Evolutionary conservation across 2,329 filamentous ascomycete species (phyloP), one percentile per base, ranked within the genome.

Genomic region (Gaeumannomyces sp.): DNA sequence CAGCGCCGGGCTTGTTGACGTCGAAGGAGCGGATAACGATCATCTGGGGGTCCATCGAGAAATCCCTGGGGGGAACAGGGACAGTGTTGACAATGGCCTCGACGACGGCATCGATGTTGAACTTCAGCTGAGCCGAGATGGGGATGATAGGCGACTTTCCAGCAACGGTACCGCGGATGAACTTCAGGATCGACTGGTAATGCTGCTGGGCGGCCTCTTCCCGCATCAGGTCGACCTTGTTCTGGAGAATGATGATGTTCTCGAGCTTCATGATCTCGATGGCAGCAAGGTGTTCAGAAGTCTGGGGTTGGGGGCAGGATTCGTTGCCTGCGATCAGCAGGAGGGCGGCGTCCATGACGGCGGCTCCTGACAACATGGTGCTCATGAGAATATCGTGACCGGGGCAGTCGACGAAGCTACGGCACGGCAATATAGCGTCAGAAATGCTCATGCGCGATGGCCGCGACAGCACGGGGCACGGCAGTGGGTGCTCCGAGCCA

Each of bases 361-460:
- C 95, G 72, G 95, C 95, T 75, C 95, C 95, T 75, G 95, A 99
- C 84, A 99, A 89, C 95, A 99, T 99, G 73, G 95, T 99, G 81
- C 94, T 98, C 95, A 99, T 99, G 78, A 99, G 93, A 93, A 99
- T 99, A 81, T 99, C 95, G 91, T 99, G 95, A 79, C 95, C 95
- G 65, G 95, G 95, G 84, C 95, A 98, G 79, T 98, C 95, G 71
- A 98, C 95, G 77, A 98, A 99, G 22, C 92, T 94, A 70, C 64
- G 45, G 1, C 10, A 16, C 22, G 10, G 6, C 27, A 16, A 10
- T 28, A 33, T 35, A 71, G 67, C 45, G 67, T 31, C 66, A 62
- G 61, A 28, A 10, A 62, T 4, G 45, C 56, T 77, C 65, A 76
- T 73, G 38, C 68, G 65, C 65, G 38, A 6, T 57, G 19, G n/a